Conservation (phyloP, 176 grass and related monocot species). For the Rhynchospora tenuis region DNA sequence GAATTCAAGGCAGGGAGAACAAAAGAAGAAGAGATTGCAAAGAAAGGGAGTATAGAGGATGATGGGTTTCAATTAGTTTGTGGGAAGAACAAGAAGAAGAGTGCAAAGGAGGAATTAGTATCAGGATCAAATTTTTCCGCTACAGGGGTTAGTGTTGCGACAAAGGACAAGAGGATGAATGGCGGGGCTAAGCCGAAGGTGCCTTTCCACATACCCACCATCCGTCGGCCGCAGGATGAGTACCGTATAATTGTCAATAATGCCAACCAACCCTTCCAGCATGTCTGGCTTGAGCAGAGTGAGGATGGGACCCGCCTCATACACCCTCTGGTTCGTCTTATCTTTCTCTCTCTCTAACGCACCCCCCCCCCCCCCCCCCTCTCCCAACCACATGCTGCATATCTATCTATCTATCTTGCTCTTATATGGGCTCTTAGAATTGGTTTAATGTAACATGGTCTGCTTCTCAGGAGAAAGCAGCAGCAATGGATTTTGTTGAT, state of each 20-base stretch:
- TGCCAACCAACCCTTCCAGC: conserved; percentile 69
- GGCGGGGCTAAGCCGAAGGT: conserved; percentile 39
- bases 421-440: conserved; percentile 11
- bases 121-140: conserved; percentile 17
- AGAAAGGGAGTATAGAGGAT: conserved; percentile 36
- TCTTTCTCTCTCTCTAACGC: not conserved
- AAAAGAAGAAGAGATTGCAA: conserved; percentile 39
- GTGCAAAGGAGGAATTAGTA: conserved; percentile 2
- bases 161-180: conserved; percentile 45
- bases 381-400: not conserved
- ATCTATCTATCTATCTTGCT: not conserved
- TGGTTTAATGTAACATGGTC: conserved; percentile 15
- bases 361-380: not conserved
- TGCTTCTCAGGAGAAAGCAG: conserved; percentile 59
- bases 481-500: conserved; percentile 62
- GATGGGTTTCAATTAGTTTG: conserved; percentile 54
- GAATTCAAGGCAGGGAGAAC: conserved; percentile 31
- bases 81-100: conserved; percentile 44
- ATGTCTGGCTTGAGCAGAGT: conserved; percentile 78
- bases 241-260: conserved; percentile 81
- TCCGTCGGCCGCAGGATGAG: conserved; percentile 67
- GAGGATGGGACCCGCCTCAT: conserved; percentile 48
- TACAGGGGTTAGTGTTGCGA: conserved; percentile 34
- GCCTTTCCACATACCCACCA: conserved; percentile 67
- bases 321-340: conserved; percentile 71